Base-by-base conservation (phyloP, 495 filamentous ascomycete genomes). In the Aspergillus indologenus region DNA sequence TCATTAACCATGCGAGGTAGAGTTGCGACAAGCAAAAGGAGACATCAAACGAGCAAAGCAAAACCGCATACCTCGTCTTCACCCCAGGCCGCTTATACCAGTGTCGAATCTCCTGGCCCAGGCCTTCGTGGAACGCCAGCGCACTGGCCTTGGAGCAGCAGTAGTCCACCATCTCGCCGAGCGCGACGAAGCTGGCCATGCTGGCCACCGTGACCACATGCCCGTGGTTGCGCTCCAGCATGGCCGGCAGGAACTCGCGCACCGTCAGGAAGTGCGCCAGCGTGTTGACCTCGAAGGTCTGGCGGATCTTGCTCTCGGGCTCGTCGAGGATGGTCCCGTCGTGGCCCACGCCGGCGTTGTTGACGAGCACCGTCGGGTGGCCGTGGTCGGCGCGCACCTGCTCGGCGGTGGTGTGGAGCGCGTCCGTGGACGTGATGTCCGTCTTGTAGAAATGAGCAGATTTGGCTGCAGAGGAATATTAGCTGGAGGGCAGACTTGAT, bases 241-340 rank as follows among this genome's bases (percentile, higher is more conserved):
- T 87, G 51, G 68, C 76, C 0, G 85, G 84, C 46, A 87, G 66
- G 66, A 87, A 87, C 59, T 83, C 81, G 61, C 83, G 77, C 2
- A 85, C 74, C 46, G 76, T 80, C 43, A 77, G 72, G 73, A 79
- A 86, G 63, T 86, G 83, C 31, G 78, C 74, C 49, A 87, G 65
- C n/a, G 80, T 75, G 68, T 87, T 87, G 48, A 86, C 80, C 60
- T 80, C 78, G 61, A 84, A 85, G 47, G 80, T 78, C 31, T 72
- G 73, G 7, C 75, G 66, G 34, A 87, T 77, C 20, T 73, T 61
- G 22, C 67, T 65, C 59, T 80, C 76, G 8, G 78, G 56, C 34
- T 76, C 71, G 0, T 79, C 70, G 5, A 86, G 73, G 45, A 86
- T 80, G 5, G 71, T 67, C 17, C 71, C 69, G 17, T 76, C 71